Conservation (phyloP, 805 yeast species). For the Spathaspora gorwiae region DNA sequence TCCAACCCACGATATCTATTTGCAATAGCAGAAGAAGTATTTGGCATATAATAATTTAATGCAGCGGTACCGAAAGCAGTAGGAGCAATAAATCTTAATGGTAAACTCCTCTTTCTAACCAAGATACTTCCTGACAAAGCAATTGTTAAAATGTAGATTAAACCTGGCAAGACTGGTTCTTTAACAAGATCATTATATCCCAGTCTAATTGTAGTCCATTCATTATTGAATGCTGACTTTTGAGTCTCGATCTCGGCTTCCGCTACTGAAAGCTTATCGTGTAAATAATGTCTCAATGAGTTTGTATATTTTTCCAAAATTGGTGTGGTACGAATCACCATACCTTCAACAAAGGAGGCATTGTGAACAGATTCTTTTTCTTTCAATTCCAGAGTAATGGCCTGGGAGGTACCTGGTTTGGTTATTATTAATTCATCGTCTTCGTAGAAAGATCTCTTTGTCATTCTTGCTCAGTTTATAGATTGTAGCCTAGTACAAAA, state of each 20-base stretch:
- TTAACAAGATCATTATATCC: constrained; percentile 32
- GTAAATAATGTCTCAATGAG: constrained; percentile 33
- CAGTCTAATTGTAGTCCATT: constrained; percentile 25
- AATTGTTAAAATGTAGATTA: constrained; percentile 51
- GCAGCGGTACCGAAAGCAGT: constrained; percentile 42
- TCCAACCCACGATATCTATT: constrained; percentile 22
- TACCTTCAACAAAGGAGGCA: constrained; percentile 45
- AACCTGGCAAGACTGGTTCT: constrained; percentile 54
- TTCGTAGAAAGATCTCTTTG: constrained; percentile 45
- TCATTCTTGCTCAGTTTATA: constrained; percentile 6
- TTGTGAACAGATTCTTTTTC: constrained; percentile 35
- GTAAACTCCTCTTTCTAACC: constrained; percentile 43
- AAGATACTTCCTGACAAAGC: constrained; percentile 55
- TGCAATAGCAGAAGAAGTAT: constrained; percentile 34
- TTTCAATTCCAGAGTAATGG: constrained; percentile 31
- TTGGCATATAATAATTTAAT: constrained; percentile 50
- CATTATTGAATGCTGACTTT: constrained; percentile 44
- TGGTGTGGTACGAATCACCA: constrained; percentile 49
- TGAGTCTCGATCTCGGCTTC: constrained; percentile 46
- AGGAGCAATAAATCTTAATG: constrained; percentile 50
- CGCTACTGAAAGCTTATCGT: constrained; percentile 31
- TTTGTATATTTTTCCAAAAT: constrained; percentile 41
- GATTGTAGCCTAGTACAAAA: no score
- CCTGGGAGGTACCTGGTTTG: constrained; percentile 44
- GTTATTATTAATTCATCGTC: constrained; percentile 47